Evolutionary conservation across 1,284 basidiomycete genomes (phyloP), one percentile per base, ranked within the genome.

Genomic region (Apiotrichum gracile): DNA sequence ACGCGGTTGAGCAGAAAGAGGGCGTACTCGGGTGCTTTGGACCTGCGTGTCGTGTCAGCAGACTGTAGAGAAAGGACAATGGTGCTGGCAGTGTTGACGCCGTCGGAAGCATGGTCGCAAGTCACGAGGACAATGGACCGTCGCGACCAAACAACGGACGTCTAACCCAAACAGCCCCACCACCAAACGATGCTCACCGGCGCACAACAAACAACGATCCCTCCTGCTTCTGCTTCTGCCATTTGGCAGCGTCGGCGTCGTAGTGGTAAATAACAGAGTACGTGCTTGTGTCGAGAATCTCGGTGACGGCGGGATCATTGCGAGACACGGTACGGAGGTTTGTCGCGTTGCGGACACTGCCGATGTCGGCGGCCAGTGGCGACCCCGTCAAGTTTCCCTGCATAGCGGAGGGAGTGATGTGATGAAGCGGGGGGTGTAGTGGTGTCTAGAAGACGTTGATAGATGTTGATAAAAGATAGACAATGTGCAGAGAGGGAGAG

Each of bases 181-280:
- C 17, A 6, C 27, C 27, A 13, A 37, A 19, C 13, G n/a, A 9
- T 7, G 61, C 68, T 47, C 51, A 70, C 72, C 72, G 50, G 22
- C 59, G 47, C 19, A 74, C 67, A 24, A 74, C 61, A 48, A 74
- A 74, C 39, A 70, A 48, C 12, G 68, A 63, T 25, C 72, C 72
- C 52, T 72, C 71, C 59, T 65, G 62, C 53, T 73, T 73, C 59
- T 70, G 65, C 62, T 72, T 73, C 50, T 63, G 61, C 71, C 71
- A 73, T 38, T 63, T 59, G 17, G 51, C 60, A 13, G 55, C 55
- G 2, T 37, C 54, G 25, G 62, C 67, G 41, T 69, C 65, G 47
- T 65, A 70, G 33, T 66, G 64, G 52, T 70, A 73, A 14, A 72
- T 63, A 16, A 66, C 64, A 16, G 63, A 61, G 55, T 72, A 69